Base-by-base conservation (phyloP, 306 rosid genomes). In the Rosa persica region DNA sequence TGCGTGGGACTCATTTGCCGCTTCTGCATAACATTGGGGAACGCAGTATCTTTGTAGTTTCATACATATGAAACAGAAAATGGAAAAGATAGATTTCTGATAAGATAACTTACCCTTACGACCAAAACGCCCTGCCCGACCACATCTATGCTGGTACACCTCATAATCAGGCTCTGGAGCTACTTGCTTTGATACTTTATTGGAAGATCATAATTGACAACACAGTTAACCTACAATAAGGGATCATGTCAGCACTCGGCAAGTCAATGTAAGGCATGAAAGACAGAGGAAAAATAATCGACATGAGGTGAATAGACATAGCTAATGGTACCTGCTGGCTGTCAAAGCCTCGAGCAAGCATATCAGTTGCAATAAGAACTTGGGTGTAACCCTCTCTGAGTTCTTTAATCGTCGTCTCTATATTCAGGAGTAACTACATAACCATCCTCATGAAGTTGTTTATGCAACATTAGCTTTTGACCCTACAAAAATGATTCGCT, bases 201-300 rank as follows among this genome's bases (percentile, higher is more conserved):
- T 5, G 92, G 97, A 62, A 89, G 93, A 77, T 89, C 93, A 77
- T 83, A 91, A 79, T 91, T 91, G 80, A 91, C 81, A 67, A 91
- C 97, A 87, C 88, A 79, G 81, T 91, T 91, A 54, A 89, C 82
- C 96, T 85, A 20, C 69, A 81, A 38, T 23, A 69, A 30, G 64
- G 67, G 17, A 57, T 77, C 44, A 69, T 42, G 69, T 30, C 36
- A 30, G 36, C 9, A 42, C 8, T 71, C 43, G 30, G 39, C 25
- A 64, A 30, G 58, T 7, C 65, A 8, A 49, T 51, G 47, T 20
- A 52, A 30, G 64, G 47, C 30, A 51, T 20, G 19, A 15, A 72
- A 51, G 5, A 23, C 16, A 48, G 42, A 54, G 4, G 22, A 1
- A 8, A 25, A 25, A 27, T 20, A 60, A 60, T 6, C 16, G 16